A percentile compares a stretch with the other conserved stretches of the same genome.
phyloP scores from a whole-genome alignment of 2,329 filamentous ascomycete genomes.

The Fusarium nanum region DNA sequence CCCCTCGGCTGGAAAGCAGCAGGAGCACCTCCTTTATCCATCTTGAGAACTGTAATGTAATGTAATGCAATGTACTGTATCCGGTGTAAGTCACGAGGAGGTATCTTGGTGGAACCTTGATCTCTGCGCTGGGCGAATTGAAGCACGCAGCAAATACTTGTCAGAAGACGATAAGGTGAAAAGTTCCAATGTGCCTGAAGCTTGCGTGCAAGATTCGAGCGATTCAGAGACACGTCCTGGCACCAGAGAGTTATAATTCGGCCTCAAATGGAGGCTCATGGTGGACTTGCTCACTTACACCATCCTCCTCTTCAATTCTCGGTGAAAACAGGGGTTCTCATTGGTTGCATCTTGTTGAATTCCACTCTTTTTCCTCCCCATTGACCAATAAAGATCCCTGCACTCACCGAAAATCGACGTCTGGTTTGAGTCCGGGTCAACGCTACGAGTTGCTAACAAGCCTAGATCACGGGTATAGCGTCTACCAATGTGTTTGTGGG shows the following conservation, averaged over 20 bases:
- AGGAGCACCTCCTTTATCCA: slow-evolving; percentile 48
- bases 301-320: slow-evolving; percentile 43
- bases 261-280: slow-evolving; percentile 51
- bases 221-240: slow-evolving; percentile 54
- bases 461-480: slow-evolving; percentile 23
- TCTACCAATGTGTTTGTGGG: slow-evolving; percentile 24
- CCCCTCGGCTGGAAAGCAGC: slow-evolving; percentile 46
- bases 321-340: slow-evolving; percentile 37
- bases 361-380: slow-evolving; percentile 23
- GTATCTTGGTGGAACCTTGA: slow-evolving; percentile 57
- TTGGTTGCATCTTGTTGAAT: slow-evolving; percentile 42
- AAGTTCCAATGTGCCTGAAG: slow-evolving; percentile 55
- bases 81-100: slow-evolving; percentile 55
- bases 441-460: slow-evolving; percentile 23
- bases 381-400: slow-evolving; percentile 48
- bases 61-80: slow-evolving; percentile 41
- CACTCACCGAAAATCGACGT: slow-evolving; percentile 45
- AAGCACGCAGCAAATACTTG: slow-evolving; percentile 51
- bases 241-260: slow-evolving; percentile 56
- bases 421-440: slow-evolving; percentile 21
- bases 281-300: slow-evolving; percentile 55
- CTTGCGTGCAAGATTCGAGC: slow-evolving; percentile 55
- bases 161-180: slow-evolving; percentile 55
- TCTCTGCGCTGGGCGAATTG: slow-evolving; percentile 53
- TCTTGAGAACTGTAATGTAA: slow-evolving; percentile 49